These are phyloP conservation scores for Lanmaoa rubissima DNA, from an alignment of 768 basidiomycete genomes.

Conservation along the genomic window DNA sequence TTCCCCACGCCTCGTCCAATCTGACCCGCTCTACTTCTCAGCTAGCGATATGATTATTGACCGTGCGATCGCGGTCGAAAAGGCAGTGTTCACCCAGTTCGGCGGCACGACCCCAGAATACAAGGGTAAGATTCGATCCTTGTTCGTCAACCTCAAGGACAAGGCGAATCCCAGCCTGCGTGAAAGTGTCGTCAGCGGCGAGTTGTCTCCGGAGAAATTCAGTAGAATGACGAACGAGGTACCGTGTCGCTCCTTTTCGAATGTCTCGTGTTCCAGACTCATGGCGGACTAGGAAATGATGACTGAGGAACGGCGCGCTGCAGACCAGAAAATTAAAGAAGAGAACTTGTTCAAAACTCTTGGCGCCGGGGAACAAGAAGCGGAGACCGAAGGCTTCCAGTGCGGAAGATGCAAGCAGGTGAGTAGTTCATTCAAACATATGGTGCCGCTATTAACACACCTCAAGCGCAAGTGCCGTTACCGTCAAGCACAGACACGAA, in stretches of 20 bases:
- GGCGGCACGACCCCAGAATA: conserved; percentile 50
- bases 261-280: neutral
- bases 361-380: conserved; percentile 84
- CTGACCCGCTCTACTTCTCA: conserved; percentile 28
- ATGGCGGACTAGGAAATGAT: conserved; percentile 78
- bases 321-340: conserved; percentile 76
- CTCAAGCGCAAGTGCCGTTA: conserved; percentile 80
- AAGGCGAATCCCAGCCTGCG: conserved; percentile 87
- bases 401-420: conserved; percentile 93
- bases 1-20: neutral
- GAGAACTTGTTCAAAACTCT: conserved; percentile 90
- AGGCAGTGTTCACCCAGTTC: conserved; percentile 50
- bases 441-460: neutral
- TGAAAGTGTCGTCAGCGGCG: conserved; percentile 82
- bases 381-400: conserved; percentile 98
- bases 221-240: conserved; percentile 82
- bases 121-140: conserved; percentile 77
- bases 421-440: conserved; percentile 10
- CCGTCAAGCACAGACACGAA: conserved; percentile 94
- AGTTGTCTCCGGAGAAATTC: conserved; percentile 65
- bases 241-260: neutral
- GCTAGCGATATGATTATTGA: conserved; percentile 67
- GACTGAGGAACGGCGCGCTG: conserved; percentile 84
- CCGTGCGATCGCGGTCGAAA: conserved; percentile 72
- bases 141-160: conserved; percentile 94